Evolutionary conservation across 2,329 filamentous ascomycete species (phyloP).

Genomic region (Phialophora chinensis): DNA sequence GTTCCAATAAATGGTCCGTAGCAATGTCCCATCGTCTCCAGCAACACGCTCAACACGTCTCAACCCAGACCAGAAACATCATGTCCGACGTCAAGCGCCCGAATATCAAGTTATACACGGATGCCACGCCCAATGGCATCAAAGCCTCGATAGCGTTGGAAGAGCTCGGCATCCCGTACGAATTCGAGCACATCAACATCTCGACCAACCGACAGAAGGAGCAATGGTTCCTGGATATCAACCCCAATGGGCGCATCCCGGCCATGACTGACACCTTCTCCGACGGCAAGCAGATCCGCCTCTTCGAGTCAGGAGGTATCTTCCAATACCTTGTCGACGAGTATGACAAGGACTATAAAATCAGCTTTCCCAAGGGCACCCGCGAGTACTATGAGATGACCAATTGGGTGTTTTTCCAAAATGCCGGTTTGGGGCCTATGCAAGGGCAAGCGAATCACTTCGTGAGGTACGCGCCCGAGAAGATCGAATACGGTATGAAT

Average conservation of each 20-base stretch:
- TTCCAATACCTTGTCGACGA: conserved; percentile 81
- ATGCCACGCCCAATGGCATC: conserved; percentile 85
- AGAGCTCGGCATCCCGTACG: conserved; percentile 67
- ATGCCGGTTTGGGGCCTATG: conserved; percentile 81
- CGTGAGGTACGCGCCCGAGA: conserved; percentile 77
- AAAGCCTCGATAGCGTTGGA: conserved; percentile 87
- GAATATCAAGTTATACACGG: conserved; percentile 79
- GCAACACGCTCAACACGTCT: conserved; percentile 31
- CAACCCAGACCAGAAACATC: neutral
- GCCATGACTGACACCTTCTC: conserved; percentile 74
- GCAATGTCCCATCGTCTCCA: conserved; percentile 21
- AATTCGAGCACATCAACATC: conserved; percentile 50
- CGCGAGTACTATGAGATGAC: conserved; percentile 79
- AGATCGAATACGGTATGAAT: conserved; percentile 80
- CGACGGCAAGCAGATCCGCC: conserved; percentile 59
- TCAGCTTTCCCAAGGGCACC: conserved; percentile 75
- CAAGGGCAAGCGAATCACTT: conserved; percentile 88
- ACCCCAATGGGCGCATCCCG: conserved; percentile 90
- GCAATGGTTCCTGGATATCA: conserved; percentile 87
- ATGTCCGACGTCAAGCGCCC: conserved; percentile 29
- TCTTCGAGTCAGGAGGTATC: conserved; percentile 86
- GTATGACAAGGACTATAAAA: conserved; percentile 84
- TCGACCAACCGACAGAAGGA: conserved; percentile 79
- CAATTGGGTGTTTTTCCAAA: conserved; percentile 81
- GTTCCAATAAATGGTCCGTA: neutral